phyloP scores from a whole-genome alignment of 1,284 basidiomycete genomes.

The Malassezia vespertilionis region DNA sequence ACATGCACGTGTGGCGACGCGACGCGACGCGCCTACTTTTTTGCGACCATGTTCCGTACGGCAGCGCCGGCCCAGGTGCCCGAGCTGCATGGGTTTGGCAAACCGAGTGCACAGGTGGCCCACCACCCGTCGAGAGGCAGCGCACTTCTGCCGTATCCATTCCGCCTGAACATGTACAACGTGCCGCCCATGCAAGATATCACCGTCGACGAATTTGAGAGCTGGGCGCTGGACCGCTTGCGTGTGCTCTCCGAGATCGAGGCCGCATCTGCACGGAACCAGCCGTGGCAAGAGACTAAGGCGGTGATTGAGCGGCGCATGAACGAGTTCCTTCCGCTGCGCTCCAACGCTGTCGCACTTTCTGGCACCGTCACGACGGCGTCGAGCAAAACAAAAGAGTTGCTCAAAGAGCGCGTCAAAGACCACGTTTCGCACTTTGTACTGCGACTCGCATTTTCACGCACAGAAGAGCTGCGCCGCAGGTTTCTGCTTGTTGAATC shows the following conservation, averaged over 20 bases:
- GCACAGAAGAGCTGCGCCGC: conserved; percentile 79
- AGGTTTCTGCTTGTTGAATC: conserved; percentile 84
- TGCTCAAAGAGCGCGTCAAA: conserved; percentile 58
- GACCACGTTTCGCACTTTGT: conserved; percentile 94
- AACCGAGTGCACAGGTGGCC: conserved; percentile 20
- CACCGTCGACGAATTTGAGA: conserved; percentile 92
- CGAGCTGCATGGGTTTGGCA: conserved; percentile 1
- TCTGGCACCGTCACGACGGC: conserved; percentile 48
- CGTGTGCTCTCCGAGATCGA: conserved; percentile 86
- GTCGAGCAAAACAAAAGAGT: conserved; percentile 51
- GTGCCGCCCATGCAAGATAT: conserved; percentile 77
- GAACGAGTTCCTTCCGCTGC: conserved; percentile 63
- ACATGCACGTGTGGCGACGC: conserved; percentile 2
- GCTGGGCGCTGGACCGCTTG: conserved; percentile 75
- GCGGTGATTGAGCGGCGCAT: conserved; percentile 56
- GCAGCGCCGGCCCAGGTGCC: conserved; percentile 1
- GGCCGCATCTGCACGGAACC: conserved; percentile 72
- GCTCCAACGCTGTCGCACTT: conserved; percentile 52
- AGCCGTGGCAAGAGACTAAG: conserved; percentile 65
- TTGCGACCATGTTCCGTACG: conserved; percentile 14
- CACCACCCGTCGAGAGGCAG: conserved; percentile 21
- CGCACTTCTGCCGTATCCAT: conserved; percentile 24
- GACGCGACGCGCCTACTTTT: neutral
- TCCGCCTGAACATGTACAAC: conserved; percentile 56
- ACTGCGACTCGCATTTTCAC: conserved; percentile 83